phyloP scores from a whole-genome alignment of 805 yeast genomes.

The Wickerhamiella musiphila region DNA sequence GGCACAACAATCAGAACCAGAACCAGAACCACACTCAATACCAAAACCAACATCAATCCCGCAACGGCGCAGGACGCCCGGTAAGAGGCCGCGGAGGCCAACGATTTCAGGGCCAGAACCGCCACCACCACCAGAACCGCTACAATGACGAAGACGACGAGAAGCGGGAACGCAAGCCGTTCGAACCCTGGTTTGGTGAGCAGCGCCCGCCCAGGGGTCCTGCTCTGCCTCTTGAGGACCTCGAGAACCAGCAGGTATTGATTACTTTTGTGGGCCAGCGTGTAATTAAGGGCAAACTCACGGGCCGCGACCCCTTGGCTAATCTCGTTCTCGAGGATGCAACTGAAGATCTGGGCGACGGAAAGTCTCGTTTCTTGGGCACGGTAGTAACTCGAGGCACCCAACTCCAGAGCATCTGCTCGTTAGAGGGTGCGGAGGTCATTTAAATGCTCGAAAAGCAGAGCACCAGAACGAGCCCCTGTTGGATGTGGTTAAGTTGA shows the following conservation, averaged over 20 bases:
- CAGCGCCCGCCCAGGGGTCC: constrained; percentile 86
- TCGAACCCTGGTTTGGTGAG: constrained; percentile 21
- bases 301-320: constrained; percentile 93
- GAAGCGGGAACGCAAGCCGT: constrained; percentile 20
- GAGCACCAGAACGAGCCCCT: no score
- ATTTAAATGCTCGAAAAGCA: no score
- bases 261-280: constrained; percentile 81
- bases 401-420: constrained; percentile 36
- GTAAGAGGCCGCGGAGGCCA: constrained; percentile 11
- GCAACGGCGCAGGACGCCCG: constrained; percentile 3
- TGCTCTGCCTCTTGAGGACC: constrained; percentile 60
- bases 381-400: constrained; percentile 79
- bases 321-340: constrained; percentile 53
- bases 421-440: neutral
- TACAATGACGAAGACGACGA: constrained; percentile 8
- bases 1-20: no score
- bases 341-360: constrained; percentile 27
- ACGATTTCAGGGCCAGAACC: constrained; percentile 3
- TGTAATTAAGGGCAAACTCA: constrained; percentile 59
- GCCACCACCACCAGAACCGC: constrained; percentile 10
- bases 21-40: no score
- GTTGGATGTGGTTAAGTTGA: no score
- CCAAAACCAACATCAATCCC: no score
- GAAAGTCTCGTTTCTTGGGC: constrained; percentile 50
- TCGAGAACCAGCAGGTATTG: constrained; percentile 52